A percentile compares a stretch with the other conserved stretches of the same genome.
Conservation (phyloP, 148 eudicot species). For the Oxyria digyna region DNA sequence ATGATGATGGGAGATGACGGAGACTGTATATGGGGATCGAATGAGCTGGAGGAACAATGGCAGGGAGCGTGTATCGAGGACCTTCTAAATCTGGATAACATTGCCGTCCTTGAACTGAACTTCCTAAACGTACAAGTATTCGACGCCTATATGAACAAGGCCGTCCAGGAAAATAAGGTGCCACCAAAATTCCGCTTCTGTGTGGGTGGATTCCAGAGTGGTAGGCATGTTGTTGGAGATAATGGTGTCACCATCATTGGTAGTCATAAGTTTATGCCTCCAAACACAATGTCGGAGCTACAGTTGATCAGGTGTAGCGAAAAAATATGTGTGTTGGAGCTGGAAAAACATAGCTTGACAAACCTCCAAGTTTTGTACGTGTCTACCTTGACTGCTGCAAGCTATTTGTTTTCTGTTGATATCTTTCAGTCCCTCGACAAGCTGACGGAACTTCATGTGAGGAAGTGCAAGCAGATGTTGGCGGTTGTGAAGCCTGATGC, state of each 20-base stretch:
- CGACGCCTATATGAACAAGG: constrained; percentile 1
- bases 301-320: neutral
- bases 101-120: constrained; percentile 16
- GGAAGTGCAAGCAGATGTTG: constrained; percentile 15
- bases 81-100: constrained; percentile 8
- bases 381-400: constrained; percentile 8
- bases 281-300: neutral
- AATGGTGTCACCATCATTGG: neutral
- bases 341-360: neutral
- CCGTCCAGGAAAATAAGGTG: neutral
- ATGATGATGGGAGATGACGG: constrained; percentile 14
- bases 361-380: neutral
- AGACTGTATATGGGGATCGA: constrained; percentile 24
- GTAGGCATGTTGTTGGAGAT: constrained; percentile 7
- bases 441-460: constrained; percentile 15
- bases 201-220: constrained; percentile 18
- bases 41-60: constrained; percentile 11
- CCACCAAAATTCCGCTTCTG: constrained; percentile 15
- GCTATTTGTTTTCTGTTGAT: constrained; percentile 16
- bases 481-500: constrained; percentile 18
- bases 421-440: constrained; percentile 13
- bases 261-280: too few species aligned
- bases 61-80: constrained; percentile 25
- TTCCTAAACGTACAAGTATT: constrained; percentile 19
- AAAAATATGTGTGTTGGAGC: neutral